These are phyloP conservation scores for Xerocomus amazonicus DNA, from an alignment of 1,284 basidiomycete species.

Conservation along the genomic window DNA sequence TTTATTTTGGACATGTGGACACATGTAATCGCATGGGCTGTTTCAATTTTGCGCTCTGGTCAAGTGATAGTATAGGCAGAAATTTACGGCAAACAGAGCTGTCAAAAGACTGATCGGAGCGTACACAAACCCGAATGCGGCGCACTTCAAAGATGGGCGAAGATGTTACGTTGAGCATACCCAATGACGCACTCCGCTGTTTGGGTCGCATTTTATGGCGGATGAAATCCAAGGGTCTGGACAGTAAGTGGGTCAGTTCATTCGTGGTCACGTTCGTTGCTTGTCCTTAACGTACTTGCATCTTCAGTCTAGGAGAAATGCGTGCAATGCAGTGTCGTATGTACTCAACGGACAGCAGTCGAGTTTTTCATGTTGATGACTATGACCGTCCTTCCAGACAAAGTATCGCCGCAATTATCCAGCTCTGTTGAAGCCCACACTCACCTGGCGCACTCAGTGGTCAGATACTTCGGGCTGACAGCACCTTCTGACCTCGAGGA, in stretches of 20 bases:
- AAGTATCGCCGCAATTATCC: slow-evolving; percentile 37
- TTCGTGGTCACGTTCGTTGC: neutral
- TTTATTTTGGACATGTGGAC: too few species aligned
- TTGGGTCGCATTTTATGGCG: slow-evolving; percentile 74
- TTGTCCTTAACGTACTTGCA: neutral
- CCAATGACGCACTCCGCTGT: slow-evolving; percentile 72
- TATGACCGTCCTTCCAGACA: slow-evolving; percentile 42
- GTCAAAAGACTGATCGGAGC: slow-evolving; percentile 76
- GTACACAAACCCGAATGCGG: slow-evolving; percentile 75
- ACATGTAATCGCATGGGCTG: too few species aligned
- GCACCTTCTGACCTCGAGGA: slow-evolving; percentile 55
- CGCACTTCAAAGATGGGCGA: slow-evolving; percentile 59
- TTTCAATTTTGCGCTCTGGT: too few species aligned
- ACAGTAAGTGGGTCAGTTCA: slow-evolving; percentile 57
- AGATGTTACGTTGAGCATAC: slow-evolving; percentile 45
- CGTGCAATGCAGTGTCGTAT: slow-evolving; percentile 73
- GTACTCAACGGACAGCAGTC: slow-evolving; percentile 27
- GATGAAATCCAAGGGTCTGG: slow-evolving; percentile 50
- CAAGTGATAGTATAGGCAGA: too few species aligned
- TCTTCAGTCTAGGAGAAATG: slow-evolving; percentile 59
- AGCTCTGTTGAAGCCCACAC: slow-evolving; percentile 54
- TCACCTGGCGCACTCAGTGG: slow-evolving; percentile 65
- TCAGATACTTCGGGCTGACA: slow-evolving; percentile 59
- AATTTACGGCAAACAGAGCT: slow-evolving; percentile 47
- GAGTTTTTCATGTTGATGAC: slow-evolving; percentile 2